Evolutionary conservation across 2,329 filamentous ascomycete species (phyloP).

Genomic region (Pseudonectria foliicola): DNA sequence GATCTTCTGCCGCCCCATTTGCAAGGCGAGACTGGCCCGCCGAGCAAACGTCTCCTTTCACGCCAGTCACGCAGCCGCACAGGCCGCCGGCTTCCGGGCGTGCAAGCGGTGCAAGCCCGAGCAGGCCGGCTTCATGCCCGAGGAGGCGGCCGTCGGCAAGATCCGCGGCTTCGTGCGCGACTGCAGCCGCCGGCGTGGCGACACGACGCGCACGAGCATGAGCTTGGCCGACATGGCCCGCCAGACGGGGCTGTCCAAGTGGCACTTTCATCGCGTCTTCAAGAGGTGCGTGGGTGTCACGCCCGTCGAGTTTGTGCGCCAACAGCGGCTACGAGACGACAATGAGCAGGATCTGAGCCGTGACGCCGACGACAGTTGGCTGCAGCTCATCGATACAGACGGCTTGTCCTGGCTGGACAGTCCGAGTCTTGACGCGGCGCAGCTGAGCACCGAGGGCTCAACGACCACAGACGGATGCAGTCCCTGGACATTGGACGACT

Average conservation of each 20-base stretch:
- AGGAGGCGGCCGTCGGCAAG: conserved; percentile 36
- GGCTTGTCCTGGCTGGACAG: conserved; percentile 7
- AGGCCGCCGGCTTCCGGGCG: conserved; percentile 41
- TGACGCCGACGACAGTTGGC: too few species aligned
- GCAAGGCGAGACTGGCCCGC: conserved; percentile 52
- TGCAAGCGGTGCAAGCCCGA: conserved; percentile 51
- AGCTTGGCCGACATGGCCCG: conserved; percentile 41
- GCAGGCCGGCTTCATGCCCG: conserved; percentile 32
- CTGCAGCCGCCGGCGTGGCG: conserved; percentile 19
- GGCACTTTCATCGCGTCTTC: conserved; percentile 54
- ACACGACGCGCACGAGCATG: conserved; percentile 12
- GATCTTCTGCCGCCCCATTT: conserved; percentile 55
- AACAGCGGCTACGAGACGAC: conserved; percentile 8
- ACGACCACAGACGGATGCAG: conserved; percentile 6
- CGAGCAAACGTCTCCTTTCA: conserved; percentile 54
- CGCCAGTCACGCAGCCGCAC: conserved; percentile 36
- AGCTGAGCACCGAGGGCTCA: conserved; percentile 5
- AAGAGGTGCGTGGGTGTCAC: conserved; percentile 48
- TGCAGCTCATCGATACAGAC: too few species aligned
- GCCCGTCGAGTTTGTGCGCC: conserved; percentile 27
- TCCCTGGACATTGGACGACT: conserved; percentile 18
- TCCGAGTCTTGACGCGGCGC: conserved; percentile 6
- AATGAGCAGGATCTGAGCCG: background rate
- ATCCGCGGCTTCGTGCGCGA: conserved; percentile 26
- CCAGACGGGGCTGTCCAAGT: conserved; percentile 45